phyloP scores from a whole-genome alignment of 176 grass and related monocot genomes.

The Bothriochloa decipiens region DNA sequence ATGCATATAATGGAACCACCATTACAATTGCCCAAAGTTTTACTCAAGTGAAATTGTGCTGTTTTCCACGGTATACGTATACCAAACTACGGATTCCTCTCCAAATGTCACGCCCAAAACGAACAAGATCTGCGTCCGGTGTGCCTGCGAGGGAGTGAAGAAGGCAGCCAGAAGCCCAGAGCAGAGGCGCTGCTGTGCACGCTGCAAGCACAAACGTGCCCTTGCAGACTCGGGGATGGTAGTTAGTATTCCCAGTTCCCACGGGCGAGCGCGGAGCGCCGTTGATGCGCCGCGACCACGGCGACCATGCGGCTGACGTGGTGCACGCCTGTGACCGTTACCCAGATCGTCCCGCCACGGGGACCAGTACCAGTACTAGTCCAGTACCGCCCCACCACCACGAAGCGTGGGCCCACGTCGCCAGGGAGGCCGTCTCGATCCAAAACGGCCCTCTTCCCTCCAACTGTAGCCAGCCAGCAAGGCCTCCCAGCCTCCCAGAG shows the following conservation, averaged over 20 bases:
- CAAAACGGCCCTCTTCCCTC: neutral
- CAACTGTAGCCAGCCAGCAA: too few species aligned
- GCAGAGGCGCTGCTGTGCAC: neutral
- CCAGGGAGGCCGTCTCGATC: neutral
- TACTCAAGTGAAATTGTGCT: too few species aligned
- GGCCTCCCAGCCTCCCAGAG: too few species aligned
- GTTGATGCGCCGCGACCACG: neutral
- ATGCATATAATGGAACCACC: too few species aligned
- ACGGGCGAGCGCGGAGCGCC: neutral
- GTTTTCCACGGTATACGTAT: too few species aligned
- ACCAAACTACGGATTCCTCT: too few species aligned
- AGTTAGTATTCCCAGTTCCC: neutral
- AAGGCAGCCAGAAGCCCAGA: too few species aligned
- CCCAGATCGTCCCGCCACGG: neutral
- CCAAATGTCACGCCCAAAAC: too few species aligned
- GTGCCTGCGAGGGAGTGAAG: too few species aligned
- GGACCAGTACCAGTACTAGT: neutral
- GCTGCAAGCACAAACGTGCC: neutral
- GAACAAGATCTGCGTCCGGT: too few species aligned
- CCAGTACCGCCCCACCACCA: neutral
- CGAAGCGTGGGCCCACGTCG: neutral
- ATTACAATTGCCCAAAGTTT: too few species aligned
- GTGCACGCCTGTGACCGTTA: constrained; percentile 38
- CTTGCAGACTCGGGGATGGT: too few species aligned
- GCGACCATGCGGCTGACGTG: neutral